phyloP scores from a whole-genome alignment of 306 rosid genomes.

The Calophaca sinica region DNA sequence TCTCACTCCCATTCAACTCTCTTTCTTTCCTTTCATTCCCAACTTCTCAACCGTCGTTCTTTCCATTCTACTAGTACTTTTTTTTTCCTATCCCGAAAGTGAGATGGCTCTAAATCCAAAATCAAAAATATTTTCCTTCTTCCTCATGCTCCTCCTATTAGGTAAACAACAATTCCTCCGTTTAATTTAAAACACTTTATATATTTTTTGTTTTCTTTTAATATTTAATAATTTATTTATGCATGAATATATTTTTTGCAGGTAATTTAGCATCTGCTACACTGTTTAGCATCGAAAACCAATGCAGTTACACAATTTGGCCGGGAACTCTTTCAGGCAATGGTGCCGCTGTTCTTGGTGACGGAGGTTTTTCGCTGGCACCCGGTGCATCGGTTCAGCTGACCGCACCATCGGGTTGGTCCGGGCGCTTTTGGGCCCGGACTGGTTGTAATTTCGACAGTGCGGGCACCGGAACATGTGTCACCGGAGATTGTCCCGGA shows the following conservation, averaged over 20 bases:
- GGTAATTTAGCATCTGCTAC: conserved; percentile 58
- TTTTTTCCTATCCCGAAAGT: not conserved
- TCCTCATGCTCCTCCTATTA: conserved; percentile 44
- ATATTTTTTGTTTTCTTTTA: not conserved
- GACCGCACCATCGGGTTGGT: conserved; percentile 79
- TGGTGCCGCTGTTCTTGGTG: conserved; percentile 63
- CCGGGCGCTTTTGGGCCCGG: conserved; percentile 89
- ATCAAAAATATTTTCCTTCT: conserved; percentile 41
- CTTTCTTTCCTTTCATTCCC: not conserved
- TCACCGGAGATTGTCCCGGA: conserved; percentile 72
- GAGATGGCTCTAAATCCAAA: conserved; percentile 43
- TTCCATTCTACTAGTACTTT: not conserved
- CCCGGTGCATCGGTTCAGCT: conserved; percentile 54
- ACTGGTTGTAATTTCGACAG: conserved; percentile 73
- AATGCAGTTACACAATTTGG: conserved; percentile 74
- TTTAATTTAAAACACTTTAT: not conserved
- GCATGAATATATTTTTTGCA: conserved; percentile 31
- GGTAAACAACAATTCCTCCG: conserved; percentile 43
- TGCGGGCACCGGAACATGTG: conserved; percentile 66
- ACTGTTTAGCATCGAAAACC: conserved; percentile 64
- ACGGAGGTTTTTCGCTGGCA: conserved; percentile 62
- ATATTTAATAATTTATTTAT: not conserved
- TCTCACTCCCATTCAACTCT: not conserved
- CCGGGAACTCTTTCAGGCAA: conserved; percentile 84
- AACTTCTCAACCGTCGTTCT: not conserved